Evolutionary conservation across 352 stramenopile genomes (phyloP), one percentile per base, ranked within the genome.

Genomic region (Elongisporangium prolatum): DNA sequence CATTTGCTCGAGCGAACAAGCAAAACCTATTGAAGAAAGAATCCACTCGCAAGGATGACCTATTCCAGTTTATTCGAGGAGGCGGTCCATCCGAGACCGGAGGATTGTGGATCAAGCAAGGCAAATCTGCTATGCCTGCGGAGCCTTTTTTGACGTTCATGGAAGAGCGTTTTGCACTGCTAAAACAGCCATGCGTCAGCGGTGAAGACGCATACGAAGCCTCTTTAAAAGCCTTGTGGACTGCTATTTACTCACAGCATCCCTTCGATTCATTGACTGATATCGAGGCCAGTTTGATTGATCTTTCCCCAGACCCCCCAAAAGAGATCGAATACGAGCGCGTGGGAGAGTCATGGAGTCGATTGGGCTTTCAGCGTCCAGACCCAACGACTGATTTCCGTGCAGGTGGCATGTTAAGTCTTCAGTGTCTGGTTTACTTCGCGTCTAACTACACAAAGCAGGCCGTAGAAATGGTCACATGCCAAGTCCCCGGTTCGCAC

Each of bases 331-430:
- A 75, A 52, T 95, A 88, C 62, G 85, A 95, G 55, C 77, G 79
- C 1, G 69, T 86, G 28, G 85, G 85, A 24, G 75, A 89, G 53
- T 77, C 81, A 0, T 95, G 85, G 85, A 93, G 83, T 53, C 81
- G 80, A 20, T 65, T 95, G 50, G 85, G 85, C 6, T 95, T 95
- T 54, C 85, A 95, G 53, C 80, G 85, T 24, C 83, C 85, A 6
- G 85, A 95, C 61, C 85, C 85, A 34, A 95, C 85, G 8, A 95
- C 85, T 2, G 85, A 95, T 59, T 95, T 95, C 54, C 83, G 85
- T 56, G 83, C 85, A 4, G 85, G 85, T 52, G 85, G 85, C 18
- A 81, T 92, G 68, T 56, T 95, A 53, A 91, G 81, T 59, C 59
- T 95, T 40, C 76, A 88, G 51, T 93, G 83, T 60, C 70, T 95